Conservation (phyloP, 1,284 basidiomycete species). For the Sporisorium graminicola region DNA sequence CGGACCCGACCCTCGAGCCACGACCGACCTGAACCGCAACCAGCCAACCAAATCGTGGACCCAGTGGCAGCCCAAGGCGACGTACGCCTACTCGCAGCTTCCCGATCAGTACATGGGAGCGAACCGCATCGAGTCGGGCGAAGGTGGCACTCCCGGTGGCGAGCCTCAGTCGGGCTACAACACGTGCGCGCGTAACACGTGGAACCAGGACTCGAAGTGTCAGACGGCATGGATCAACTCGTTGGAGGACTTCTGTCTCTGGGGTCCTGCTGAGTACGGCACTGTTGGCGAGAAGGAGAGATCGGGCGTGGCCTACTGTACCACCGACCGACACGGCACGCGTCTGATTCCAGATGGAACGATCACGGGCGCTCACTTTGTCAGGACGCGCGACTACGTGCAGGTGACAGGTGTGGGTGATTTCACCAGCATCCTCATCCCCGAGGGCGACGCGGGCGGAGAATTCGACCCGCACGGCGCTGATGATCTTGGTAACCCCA, state of each 20-base stretch:
- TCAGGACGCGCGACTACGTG: slow-evolving; percentile 62
- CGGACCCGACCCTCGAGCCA: slow-evolving; percentile 44
- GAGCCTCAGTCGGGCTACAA: slow-evolving; percentile 61
- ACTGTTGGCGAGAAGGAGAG: slow-evolving; percentile 63
- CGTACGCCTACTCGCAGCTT: slow-evolving; percentile 50
- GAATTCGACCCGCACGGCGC: slow-evolving; percentile 67
- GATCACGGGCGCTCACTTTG: slow-evolving; percentile 64
- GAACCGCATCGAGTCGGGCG: slow-evolving; percentile 48
- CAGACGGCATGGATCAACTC: slow-evolving; percentile 66
- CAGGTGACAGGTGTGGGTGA: slow-evolving; percentile 64
- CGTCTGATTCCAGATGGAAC: slow-evolving; percentile 67
- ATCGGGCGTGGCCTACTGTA: slow-evolving; percentile 65
- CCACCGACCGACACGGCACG: slow-evolving; percentile 64
- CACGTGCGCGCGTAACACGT: slow-evolving; percentile 50
- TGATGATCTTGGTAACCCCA: slow-evolving; percentile 61
- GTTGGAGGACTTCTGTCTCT: slow-evolving; percentile 66
- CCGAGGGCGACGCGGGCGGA: slow-evolving; percentile 57
- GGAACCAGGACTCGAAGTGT: slow-evolving; percentile 57
- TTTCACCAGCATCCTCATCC: slow-evolving; percentile 55
- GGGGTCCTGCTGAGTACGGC: slow-evolving; percentile 50
- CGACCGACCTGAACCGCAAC: slow-evolving; percentile 44
- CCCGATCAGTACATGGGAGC: slow-evolving; percentile 62
- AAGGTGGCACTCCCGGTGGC: slow-evolving; percentile 38
- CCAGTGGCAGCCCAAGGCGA: slow-evolving; percentile 62
- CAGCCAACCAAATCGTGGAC: slow-evolving; percentile 59